phyloP scores from a whole-genome alignment of 2,329 filamentous ascomycete genomes.

The Alternaria gansuensis region DNA sequence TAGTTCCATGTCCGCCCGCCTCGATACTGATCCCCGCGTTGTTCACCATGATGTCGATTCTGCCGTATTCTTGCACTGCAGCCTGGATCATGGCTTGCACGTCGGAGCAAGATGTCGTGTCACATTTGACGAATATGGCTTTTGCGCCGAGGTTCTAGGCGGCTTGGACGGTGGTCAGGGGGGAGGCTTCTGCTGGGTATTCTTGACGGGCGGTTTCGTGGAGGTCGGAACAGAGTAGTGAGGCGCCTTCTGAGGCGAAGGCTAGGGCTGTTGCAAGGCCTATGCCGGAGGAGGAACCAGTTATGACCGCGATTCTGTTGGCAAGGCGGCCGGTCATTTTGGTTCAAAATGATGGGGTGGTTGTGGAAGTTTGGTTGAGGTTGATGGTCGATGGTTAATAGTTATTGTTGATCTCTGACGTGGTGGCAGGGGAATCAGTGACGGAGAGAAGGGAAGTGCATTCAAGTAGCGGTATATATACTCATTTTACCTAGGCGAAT shows the following conservation, averaged over 20 bases:
- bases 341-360: background rate
- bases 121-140: constrained; percentile 50
- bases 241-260: constrained; percentile 46
- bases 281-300: constrained; percentile 48
- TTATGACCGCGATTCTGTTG: constrained; percentile 47
- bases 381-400: background rate
- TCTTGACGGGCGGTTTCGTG: constrained; percentile 28
- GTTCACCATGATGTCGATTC: constrained; percentile 60
- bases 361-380: background rate
- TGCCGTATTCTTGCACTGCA: constrained; percentile 57
- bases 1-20: constrained; percentile 32
- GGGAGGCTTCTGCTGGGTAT: constrained; percentile 28
- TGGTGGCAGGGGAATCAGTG: background rate
- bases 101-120: constrained; percentile 56
- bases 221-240: constrained; percentile 46
- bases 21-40: constrained; percentile 60
- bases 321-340: constrained; percentile 38
- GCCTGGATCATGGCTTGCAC: constrained; percentile 56
- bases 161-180: constrained; percentile 44
- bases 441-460: background rate
- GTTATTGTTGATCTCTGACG: background rate
- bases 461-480: background rate
- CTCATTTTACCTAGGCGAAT: background rate
- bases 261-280: constrained; percentile 47
- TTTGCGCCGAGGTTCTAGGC: constrained; percentile 40